A percentile compares a stretch with the other conserved stretches of the same genome.
These are phyloP conservation scores for Curvularia verruculosa DNA, from an alignment of 2,329 filamentous ascomycete genomes.

Conservation along the genomic window DNA sequence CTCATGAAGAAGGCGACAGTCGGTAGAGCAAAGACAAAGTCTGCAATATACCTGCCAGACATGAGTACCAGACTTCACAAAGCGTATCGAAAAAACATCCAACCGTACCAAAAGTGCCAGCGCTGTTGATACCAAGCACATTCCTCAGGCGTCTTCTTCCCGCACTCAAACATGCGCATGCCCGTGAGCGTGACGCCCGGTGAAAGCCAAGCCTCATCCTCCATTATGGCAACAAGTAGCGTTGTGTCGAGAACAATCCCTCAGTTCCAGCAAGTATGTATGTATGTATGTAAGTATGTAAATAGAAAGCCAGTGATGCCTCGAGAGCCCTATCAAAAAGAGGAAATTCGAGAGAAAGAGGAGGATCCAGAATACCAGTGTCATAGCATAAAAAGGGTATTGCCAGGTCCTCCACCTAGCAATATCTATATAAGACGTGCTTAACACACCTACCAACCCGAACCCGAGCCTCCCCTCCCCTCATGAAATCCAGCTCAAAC, in stretches of 20 bases:
- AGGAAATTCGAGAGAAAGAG: neutral
- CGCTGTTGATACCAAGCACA: slow-evolving; percentile 55
- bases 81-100: neutral
- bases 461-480: too few species aligned
- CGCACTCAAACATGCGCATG: slow-evolving; percentile 35
- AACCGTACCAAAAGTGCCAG: slow-evolving; percentile 57
- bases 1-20: slow-evolving; percentile 61
- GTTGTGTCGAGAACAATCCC: neutral
- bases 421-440: neutral
- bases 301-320: too few species aligned
- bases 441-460: neutral
- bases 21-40: slow-evolving; percentile 59
- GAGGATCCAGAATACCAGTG: neutral
- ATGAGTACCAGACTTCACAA: neutral
- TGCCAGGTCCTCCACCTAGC: too few species aligned
- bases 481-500: neutral
- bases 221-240: neutral
- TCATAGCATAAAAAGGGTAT: neutral
- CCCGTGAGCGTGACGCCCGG: slow-evolving; percentile 22
- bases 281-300: too few species aligned
- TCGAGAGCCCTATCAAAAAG: neutral
- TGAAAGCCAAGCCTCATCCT: slow-evolving; percentile 27
- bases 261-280: neutral
- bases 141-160: slow-evolving; percentile 51
- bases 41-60: slow-evolving; percentile 56